These are phyloP conservation scores for Penicillium digitatum DNA, from an alignment of 2,329 filamentous ascomycete genomes.

Conservation along the genomic window DNA sequence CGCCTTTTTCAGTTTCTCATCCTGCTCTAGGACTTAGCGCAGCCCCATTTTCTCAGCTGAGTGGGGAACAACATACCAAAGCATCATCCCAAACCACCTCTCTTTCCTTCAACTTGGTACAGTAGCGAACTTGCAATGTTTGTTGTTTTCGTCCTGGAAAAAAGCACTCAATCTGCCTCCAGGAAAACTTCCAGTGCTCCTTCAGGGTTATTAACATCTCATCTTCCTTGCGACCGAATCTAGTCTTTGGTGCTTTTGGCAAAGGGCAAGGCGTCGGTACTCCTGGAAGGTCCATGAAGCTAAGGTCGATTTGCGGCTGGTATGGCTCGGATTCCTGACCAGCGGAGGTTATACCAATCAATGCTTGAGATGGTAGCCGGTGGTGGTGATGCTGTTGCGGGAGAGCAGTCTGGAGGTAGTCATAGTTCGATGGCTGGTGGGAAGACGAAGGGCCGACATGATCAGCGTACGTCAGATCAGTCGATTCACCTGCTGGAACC, in stretches of 20 bases:
- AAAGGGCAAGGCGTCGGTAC: slow-evolving; percentile 80
- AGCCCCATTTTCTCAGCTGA: not conserved
- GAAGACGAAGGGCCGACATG: slow-evolving; percentile 31
- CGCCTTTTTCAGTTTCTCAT: slow-evolving; percentile 39
- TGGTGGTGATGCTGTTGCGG: slow-evolving; percentile 73
- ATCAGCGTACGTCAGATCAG: slow-evolving; percentile 36
- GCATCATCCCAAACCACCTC: slow-evolving; percentile 91
- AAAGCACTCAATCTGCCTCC: slow-evolving; percentile 97
- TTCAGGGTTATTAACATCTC: slow-evolving; percentile 83
- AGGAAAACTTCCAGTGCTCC: slow-evolving; percentile 89
- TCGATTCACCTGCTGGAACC: slow-evolving; percentile 30
- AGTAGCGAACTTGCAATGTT: slow-evolving; percentile 89
- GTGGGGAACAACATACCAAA: slow-evolving; percentile 57
- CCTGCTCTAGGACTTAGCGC: slow-evolving; percentile 19
- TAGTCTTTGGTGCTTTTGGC: slow-evolving; percentile 43
- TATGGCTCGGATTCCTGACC: slow-evolving; percentile 27
- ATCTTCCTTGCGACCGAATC: slow-evolving; percentile 54
- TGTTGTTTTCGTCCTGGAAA: slow-evolving; percentile 88
- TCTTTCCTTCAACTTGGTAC: slow-evolving; percentile 91
- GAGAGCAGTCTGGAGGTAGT: slow-evolving; percentile 40
- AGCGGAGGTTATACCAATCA: slow-evolving; percentile 59
- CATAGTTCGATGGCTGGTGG: slow-evolving; percentile 28
- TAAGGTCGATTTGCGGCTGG: slow-evolving; percentile 47
- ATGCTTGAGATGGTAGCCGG: slow-evolving; percentile 68
- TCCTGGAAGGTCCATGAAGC: slow-evolving; percentile 77